Percentiles rank a stretch among this genome's conserved stretches.
Conservation (phyloP, 129 eudicot species). For the Arctium minus region DNA sequence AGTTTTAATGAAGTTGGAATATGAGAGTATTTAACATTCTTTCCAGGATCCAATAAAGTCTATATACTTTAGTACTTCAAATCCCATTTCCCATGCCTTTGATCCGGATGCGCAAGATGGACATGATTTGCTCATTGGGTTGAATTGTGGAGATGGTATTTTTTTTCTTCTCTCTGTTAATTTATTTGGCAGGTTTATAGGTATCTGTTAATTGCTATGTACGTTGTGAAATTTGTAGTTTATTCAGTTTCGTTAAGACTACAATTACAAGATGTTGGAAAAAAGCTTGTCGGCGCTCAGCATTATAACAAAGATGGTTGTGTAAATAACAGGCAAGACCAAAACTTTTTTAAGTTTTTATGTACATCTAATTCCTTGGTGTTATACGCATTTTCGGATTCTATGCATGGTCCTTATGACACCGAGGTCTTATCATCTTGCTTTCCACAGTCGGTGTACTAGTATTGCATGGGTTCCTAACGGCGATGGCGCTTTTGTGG, state of each 20-base stretch:
- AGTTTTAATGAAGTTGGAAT: conserved; percentile 9
- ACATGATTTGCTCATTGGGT: conserved; percentile 92
- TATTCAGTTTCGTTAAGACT: conserved; percentile 88
- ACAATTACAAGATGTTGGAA: conserved; percentile 88
- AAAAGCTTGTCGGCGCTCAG: conserved; percentile 93
- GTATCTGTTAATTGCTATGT: conserved; percentile 7
- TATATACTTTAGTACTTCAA: conserved; percentile 76
- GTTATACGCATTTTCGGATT: background rate
- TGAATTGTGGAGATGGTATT: conserved; percentile 89
- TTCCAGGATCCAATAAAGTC: conserved; percentile 91
- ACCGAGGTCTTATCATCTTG: background rate
- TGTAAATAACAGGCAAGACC: conserved; percentile 75
- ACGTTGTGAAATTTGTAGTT: conserved; percentile 44
- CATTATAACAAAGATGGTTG: conserved; percentile 95
- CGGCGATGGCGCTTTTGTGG: conserved; percentile 80
- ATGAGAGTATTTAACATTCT: conserved; percentile 21
- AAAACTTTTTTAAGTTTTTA: conserved; percentile 1
- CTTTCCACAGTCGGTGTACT: conserved; percentile 69
- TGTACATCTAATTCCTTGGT: background rate
- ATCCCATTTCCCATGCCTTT: conserved; percentile 90
- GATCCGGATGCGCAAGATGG: conserved; percentile 86
- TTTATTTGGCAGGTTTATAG: background rate
- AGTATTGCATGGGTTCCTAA: conserved; percentile 89
- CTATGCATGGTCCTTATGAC: no score
- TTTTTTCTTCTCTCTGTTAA: background rate